phyloP scores from a whole-genome alignment of 345 rosid species.

The Syzygium grande region DNA sequence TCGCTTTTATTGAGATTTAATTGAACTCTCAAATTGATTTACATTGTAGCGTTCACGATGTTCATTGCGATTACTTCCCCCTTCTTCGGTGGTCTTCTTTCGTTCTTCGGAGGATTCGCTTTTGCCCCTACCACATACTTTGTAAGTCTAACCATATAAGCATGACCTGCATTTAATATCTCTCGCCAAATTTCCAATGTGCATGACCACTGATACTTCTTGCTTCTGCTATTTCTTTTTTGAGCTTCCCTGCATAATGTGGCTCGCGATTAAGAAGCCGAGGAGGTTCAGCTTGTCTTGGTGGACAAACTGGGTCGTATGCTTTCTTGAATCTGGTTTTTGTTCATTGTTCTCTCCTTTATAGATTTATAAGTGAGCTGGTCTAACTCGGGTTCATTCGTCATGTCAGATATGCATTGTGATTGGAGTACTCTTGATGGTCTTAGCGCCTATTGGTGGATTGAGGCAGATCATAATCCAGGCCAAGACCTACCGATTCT shows the following conservation, averaged over 20 bases:
- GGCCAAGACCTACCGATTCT: constrained; percentile 47
- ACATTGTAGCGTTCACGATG: constrained; percentile 41
- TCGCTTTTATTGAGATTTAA: accelerated
- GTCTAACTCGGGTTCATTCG: neutral
- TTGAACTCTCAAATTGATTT: accelerated
- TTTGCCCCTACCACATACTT: constrained; percentile 69
- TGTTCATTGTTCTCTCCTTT: neutral
- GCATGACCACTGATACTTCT: neutral
- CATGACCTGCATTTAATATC: accelerated
- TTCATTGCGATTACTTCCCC: constrained; percentile 56
- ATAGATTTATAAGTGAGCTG: neutral
- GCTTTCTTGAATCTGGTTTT: neutral
- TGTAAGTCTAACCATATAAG: constrained; percentile 24
- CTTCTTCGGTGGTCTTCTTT: constrained; percentile 55
- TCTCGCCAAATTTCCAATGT: neutral
- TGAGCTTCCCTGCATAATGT: constrained; percentile 67
- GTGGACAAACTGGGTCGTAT: constrained; percentile 70
- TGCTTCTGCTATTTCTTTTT: neutral
- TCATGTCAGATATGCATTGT: constrained; percentile 60
- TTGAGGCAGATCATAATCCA: constrained; percentile 51
- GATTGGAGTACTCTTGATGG: constrained; percentile 54
- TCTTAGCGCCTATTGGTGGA: constrained; percentile 62
- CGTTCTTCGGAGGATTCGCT: constrained; percentile 67
- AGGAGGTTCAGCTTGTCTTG: constrained; percentile 46
- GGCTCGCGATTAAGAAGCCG: constrained; percentile 50